Percentiles rank a stretch among this genome's conserved stretches.
Evolutionary conservation across 169 alveolate genomes (phyloP).

Genomic region (Plasmodium adleri): DNA sequence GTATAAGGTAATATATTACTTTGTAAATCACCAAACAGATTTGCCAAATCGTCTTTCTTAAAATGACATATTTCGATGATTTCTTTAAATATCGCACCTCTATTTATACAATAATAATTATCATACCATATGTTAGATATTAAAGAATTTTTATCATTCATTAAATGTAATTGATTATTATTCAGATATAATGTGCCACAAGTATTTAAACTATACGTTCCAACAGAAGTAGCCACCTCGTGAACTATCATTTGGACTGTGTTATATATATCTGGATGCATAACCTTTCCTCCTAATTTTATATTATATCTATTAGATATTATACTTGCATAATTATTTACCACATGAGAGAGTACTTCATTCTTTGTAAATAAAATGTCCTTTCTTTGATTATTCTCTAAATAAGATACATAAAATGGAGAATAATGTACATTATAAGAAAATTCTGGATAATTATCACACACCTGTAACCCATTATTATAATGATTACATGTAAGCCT

Average conservation of each 20-base stretch:
- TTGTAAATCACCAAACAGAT: slow-evolving; percentile 6
- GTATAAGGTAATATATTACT: slow-evolving; percentile 55
- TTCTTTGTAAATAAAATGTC: slow-evolving; percentile 37
- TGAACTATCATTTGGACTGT: slow-evolving; percentile 21
- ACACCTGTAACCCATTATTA: slow-evolving; percentile 29
- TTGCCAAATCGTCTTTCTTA: slow-evolving; percentile 28
- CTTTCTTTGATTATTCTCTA: slow-evolving; percentile 65
- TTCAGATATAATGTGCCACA: slow-evolving; percentile 27
- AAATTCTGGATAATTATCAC: slow-evolving; percentile 19
- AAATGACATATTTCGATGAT: slow-evolving; percentile 33
- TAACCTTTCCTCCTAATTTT: slow-evolving; percentile 28
- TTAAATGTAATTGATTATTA: slow-evolving; percentile 28
- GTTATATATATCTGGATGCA: slow-evolving; percentile 34
- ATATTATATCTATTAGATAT: slow-evolving; percentile 39
- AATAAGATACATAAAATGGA: slow-evolving; percentile 57
- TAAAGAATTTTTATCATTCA: slow-evolving; percentile 27
- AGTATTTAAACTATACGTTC: slow-evolving; percentile 18
- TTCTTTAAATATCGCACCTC: slow-evolving; percentile 25
- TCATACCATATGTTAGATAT: slow-evolving; percentile 56
- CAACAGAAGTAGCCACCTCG: slow-evolving; percentile 41
- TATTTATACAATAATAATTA: slow-evolving; percentile 23
- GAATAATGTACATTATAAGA: slow-evolving; percentile 2
- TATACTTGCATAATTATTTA: slow-evolving; percentile 1
- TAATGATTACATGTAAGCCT: slow-evolving; percentile 27
- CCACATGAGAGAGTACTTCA: slow-evolving; percentile 13